A percentile compares a stretch with the other conserved stretches of the same genome.
phyloP scores from a whole-genome alignment of 1,284 basidiomycete species.

The Inonotus obliquus region DNA sequence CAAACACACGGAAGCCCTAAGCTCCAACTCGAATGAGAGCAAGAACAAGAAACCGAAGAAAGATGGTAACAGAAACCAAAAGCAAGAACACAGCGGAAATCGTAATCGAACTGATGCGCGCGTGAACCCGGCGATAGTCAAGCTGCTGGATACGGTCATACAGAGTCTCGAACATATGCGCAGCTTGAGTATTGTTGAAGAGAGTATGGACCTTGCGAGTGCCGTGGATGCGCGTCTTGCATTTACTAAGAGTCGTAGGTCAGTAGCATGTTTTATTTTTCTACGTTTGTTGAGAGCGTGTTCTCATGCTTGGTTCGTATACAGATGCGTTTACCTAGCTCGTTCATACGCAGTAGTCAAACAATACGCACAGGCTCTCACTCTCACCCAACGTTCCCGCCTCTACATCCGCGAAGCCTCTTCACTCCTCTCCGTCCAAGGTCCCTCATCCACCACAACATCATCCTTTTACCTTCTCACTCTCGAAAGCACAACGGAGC shows the following conservation, averaged over 20 bases:
- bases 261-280: neutral
- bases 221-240: constrained; percentile 73
- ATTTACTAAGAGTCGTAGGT: constrained; percentile 74
- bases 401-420: constrained; percentile 67
- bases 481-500: constrained; percentile 37
- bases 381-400: constrained; percentile 61
- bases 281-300: constrained; percentile 1
- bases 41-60: neutral
- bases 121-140: constrained; percentile 80
- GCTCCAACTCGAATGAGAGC: constrained; percentile 32
- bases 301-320: neutral
- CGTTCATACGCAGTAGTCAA: constrained; percentile 65
- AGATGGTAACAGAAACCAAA: neutral
- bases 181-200: constrained; percentile 79
- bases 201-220: constrained; percentile 74
- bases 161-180: constrained; percentile 83
- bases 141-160: constrained; percentile 80
- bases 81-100: neutral
- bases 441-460: constrained; percentile 33
- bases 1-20: constrained; percentile 25
- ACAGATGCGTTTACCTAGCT: constrained; percentile 65
- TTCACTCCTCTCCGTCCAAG: constrained; percentile 29
- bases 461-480: constrained; percentile 55
- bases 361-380: constrained; percentile 66
- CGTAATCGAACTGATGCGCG: constrained; percentile 47